Evolutionary conservation across 306 rosid species (phyloP).

Genomic region (Prunus kanzakura): DNA sequence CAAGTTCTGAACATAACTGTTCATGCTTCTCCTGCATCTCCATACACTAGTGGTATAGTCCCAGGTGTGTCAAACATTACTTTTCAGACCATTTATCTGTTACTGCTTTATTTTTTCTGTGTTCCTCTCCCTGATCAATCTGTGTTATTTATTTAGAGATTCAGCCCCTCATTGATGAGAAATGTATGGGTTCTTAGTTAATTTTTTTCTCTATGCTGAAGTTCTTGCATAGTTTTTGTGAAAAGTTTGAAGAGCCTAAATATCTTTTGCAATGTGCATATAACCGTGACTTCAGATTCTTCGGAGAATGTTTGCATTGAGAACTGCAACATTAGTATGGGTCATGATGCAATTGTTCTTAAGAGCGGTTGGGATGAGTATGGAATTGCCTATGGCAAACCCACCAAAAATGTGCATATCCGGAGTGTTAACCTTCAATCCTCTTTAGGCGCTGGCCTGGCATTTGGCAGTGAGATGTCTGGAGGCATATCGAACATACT

Average conservation of each 20-base stretch:
- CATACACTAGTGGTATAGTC: constrained; percentile 60
- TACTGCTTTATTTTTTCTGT: not conserved
- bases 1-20: constrained; percentile 46
- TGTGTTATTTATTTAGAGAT: no score
- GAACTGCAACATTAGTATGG: constrained; percentile 51
- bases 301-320: constrained; percentile 53
- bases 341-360: constrained; percentile 56
- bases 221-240: not conserved
- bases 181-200: not conserved
- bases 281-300: constrained; percentile 45
- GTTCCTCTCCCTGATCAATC: not conserved
- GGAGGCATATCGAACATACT: constrained; percentile 51
- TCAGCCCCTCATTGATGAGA: no score
- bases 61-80: constrained; percentile 48
- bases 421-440: constrained; percentile 42
- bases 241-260: not conserved
- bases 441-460: constrained; percentile 48
- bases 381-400: constrained; percentile 49
- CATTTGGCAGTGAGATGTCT: constrained; percentile 67
- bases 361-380: constrained; percentile 82
- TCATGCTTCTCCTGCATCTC: constrained; percentile 49
- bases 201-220: not conserved
- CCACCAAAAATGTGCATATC: constrained; percentile 47
- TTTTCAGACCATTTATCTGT: not conserved
- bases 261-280: not conserved